Evolutionary conservation across 2,329 filamentous ascomycete genomes (phyloP).

Genomic region (Cytospora schulzeri): DNA sequence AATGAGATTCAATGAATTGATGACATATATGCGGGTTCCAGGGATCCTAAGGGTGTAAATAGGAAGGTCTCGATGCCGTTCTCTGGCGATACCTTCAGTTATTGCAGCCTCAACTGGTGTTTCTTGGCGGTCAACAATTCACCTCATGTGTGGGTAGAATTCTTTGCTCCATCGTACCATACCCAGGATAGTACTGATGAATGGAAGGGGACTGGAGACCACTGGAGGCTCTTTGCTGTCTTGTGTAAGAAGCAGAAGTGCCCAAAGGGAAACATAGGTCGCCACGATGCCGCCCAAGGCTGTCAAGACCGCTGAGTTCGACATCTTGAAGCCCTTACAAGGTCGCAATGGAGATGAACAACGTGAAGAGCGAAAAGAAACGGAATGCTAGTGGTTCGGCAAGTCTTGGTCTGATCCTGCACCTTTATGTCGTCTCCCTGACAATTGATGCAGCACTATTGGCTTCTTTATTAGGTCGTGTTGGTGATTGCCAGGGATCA

Average conservation of each 20-base stretch:
- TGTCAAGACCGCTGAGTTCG: too few species aligned
- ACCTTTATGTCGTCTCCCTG: too few species aligned
- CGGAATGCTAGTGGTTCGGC: too few species aligned
- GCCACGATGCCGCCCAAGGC: too few species aligned
- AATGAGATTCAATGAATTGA: constrained; percentile 49
- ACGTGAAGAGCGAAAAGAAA: too few species aligned
- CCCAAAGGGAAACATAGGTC: neutral
- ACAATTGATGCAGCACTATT: too few species aligned
- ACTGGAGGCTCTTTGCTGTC: constrained; percentile 10
- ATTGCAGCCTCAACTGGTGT: neutral
- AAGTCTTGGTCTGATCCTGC: too few species aligned
- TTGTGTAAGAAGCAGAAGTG: constrained; percentile 9
- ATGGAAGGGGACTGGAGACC: constrained; percentile 1
- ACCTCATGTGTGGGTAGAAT: constrained; percentile 13
- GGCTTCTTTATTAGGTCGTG: too few species aligned
- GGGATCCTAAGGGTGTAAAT: constrained; percentile 15
- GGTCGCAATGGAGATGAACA: too few species aligned
- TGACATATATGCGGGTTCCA: constrained; percentile 4
- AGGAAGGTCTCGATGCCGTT: neutral
- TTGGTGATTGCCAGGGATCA: too few species aligned
- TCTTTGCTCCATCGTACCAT: constrained; percentile 20
- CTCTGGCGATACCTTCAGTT: neutral
- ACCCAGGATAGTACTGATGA: constrained; percentile 11
- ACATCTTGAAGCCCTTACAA: too few species aligned
- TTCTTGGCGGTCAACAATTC: too few species aligned